A percentile compares a stretch with the other conserved stretches of the same genome.
Evolutionary conservation across 2,329 filamentous ascomycete species (phyloP).

Genomic region (Lasiodiplodia citricola): DNA sequence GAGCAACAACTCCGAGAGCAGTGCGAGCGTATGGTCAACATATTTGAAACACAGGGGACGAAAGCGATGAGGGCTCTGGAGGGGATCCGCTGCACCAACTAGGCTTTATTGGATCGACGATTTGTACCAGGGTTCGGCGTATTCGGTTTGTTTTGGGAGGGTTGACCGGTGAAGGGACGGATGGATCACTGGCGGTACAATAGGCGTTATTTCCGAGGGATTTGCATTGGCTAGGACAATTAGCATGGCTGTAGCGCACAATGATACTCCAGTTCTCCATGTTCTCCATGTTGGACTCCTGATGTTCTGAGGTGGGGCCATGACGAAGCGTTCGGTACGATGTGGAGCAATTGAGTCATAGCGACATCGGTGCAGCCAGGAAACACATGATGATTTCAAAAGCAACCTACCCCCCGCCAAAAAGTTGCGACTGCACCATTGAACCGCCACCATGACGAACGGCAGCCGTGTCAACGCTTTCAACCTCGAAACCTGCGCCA

Average conservation of each 20-base stretch:
- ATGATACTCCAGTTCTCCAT: conserved; percentile 15
- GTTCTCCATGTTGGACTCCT: conserved; percentile 9
- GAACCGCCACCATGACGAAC: conserved; percentile 20
- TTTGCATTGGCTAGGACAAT: not conserved
- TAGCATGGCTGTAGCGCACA: not conserved
- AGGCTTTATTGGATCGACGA: conserved; percentile 12
- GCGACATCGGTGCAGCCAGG: conserved; percentile 24
- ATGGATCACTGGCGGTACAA: not conserved
- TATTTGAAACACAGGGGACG: conserved; percentile 83
- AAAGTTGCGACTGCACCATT: conserved; percentile 1
- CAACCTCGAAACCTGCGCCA: conserved; percentile 56
- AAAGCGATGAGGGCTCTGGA: conserved; percentile 79
- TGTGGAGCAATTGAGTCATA: conserved; percentile 27
- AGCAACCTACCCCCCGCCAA: conserved; percentile 17
- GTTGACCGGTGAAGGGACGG: not conserved
- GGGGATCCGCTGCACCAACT: conserved; percentile 59
- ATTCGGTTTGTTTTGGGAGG: conserved; percentile 1
- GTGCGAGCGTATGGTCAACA: conserved; percentile 80
- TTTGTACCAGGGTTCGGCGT: conserved; percentile 1
- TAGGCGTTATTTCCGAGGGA: conserved; percentile 8
- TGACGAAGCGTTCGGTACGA: conserved; percentile 6
- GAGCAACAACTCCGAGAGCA: conserved; percentile 80
- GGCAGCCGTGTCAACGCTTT: conserved; percentile 41
- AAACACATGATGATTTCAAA: conserved; percentile 21
- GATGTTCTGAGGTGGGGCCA: conserved; percentile 18